phyloP scores from a whole-genome alignment of 306 rosid species.

The Trifolium dubium region DNA sequence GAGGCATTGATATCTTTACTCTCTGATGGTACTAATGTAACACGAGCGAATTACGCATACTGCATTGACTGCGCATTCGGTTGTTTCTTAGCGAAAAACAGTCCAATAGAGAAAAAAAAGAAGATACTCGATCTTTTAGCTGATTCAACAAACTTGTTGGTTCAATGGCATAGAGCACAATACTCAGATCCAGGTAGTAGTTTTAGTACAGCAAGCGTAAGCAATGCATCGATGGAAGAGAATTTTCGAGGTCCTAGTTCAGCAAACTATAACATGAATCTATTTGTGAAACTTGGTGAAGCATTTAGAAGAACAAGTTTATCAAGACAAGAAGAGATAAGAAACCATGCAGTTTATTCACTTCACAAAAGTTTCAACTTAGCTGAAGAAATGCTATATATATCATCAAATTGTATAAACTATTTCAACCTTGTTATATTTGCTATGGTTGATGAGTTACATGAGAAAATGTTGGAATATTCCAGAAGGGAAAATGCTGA shows the following conservation, averaged over 20 bases:
- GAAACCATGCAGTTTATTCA: constrained; percentile 79
- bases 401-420: constrained; percentile 61
- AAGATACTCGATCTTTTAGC: constrained; percentile 70
- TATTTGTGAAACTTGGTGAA: constrained; percentile 84
- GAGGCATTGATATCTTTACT: constrained; percentile 68
- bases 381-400: constrained; percentile 71
- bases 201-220: constrained; percentile 54
- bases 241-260: constrained; percentile 48
- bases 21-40: constrained; percentile 59
- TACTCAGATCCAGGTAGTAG: constrained; percentile 63
- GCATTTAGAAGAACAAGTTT: constrained; percentile 75
- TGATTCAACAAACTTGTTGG: constrained; percentile 63
- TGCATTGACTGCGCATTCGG: constrained; percentile 81
- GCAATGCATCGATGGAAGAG: constrained; percentile 70
- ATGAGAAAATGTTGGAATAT: constrained; percentile 90
- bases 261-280: constrained; percentile 56
- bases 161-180: constrained; percentile 68
- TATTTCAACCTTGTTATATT: constrained; percentile 78
- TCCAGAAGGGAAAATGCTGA: constrained; percentile 84
- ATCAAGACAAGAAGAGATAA: constrained; percentile 80
- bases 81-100: constrained; percentile 74
- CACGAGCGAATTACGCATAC: constrained; percentile 60
- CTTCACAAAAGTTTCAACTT: constrained; percentile 65
- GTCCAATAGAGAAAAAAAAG: constrained; percentile 78
- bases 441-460: constrained; percentile 90